phyloP scores from a whole-genome alignment of 2,329 filamentous ascomycete species.

The Didymellaceae sp. region DNA sequence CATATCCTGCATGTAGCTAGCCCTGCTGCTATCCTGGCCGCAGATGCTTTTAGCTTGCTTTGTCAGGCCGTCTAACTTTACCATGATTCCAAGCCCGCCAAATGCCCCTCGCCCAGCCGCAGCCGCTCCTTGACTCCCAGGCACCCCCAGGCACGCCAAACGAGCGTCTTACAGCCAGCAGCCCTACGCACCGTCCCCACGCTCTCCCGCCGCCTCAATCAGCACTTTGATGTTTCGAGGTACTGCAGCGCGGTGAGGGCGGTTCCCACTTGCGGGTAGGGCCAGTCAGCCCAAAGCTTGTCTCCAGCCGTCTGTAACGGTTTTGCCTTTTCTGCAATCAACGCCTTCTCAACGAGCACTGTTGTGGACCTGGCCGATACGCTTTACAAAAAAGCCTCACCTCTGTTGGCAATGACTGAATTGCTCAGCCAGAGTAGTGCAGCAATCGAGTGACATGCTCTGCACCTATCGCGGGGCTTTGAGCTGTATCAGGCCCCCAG shows the following conservation, averaged over 20 bases:
- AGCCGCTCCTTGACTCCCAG: constrained; percentile 29
- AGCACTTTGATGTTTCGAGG: constrained; percentile 30
- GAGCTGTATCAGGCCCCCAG: constrained; percentile 10
- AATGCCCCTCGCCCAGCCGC: constrained; percentile 13
- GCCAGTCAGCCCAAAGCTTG: constrained; percentile 36
- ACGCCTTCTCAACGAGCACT: constrained; percentile 16
- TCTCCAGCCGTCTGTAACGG: constrained; percentile 9
- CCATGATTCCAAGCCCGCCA: constrained; percentile 7
- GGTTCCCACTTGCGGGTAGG: constrained; percentile 22
- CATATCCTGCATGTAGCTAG: constrained; percentile 35
- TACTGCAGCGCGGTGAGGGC: constrained; percentile 31
- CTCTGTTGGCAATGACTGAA: not conserved
- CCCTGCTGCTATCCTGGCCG: constrained; percentile 13
- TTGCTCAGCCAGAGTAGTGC: constrained; percentile 11
- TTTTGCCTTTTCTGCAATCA: not conserved
- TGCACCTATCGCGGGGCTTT: constrained; percentile 27
- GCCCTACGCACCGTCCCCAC: constrained; percentile 39
- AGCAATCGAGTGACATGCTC: constrained; percentile 23
- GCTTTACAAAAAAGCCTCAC: constrained; percentile 13
- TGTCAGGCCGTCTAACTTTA: constrained; percentile 24
- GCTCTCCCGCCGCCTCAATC: constrained; percentile 37
- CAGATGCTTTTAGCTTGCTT: constrained; percentile 27
- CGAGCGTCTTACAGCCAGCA: constrained; percentile 31
- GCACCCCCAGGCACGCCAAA: constrained; percentile 14
- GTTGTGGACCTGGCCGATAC: not conserved